Evolutionary conservation across 257 asterid species (phyloP).

Genomic region (Solanum chilense): DNA sequence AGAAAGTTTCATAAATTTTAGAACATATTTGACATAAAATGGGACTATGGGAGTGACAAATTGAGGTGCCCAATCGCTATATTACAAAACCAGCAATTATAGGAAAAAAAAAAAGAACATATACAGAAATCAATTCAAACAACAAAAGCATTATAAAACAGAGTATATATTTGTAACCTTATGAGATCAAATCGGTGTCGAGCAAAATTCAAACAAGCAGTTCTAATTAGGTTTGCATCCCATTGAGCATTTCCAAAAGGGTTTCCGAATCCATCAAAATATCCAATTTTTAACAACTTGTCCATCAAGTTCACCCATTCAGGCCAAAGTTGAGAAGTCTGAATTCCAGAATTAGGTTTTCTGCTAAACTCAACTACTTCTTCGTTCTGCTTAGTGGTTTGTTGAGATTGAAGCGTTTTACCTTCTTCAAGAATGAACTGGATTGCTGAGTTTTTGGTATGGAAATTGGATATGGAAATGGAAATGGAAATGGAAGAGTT

Average conservation of each 20-base stretch:
- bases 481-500: neutral
- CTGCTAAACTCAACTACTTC: neutral
- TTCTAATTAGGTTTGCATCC: constrained; percentile 55
- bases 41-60: neutral
- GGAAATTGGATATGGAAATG: constrained; percentile 19
- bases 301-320: constrained; percentile 78
- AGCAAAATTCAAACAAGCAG: constrained; percentile 79
- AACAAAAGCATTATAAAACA: neutral
- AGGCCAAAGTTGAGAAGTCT: constrained; percentile 29
- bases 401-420: neutral
- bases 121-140: neutral
- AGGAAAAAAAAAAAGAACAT: neutral
- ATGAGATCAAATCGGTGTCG: constrained; percentile 58
- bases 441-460: constrained; percentile 38
- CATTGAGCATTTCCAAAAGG: constrained; percentile 35
- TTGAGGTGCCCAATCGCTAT: neutral
- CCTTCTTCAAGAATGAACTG: constrained; percentile 55
- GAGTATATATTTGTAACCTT: constrained; percentile 28
- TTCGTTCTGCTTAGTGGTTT: constrained; percentile 8
- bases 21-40: neutral
- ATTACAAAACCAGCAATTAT: neutral
- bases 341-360: constrained; percentile 1
- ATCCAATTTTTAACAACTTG: constrained; percentile 40
- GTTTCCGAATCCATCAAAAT: constrained; percentile 50
- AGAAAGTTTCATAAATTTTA: neutral